Evolutionary conservation across 352 stramenopile genomes (phyloP).

Genomic region (Pythium coloratum): DNA sequence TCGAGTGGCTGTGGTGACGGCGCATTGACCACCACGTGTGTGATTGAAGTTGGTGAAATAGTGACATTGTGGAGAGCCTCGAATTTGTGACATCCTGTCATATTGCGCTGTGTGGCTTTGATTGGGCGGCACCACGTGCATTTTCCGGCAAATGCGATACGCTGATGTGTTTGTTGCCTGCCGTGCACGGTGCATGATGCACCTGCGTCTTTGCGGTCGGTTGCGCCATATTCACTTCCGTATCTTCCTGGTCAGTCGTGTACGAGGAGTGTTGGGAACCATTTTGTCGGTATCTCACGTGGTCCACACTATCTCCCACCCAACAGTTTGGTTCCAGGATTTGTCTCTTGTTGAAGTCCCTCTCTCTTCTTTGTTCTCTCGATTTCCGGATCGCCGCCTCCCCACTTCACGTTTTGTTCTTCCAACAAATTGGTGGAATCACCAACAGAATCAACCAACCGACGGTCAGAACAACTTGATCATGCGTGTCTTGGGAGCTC

Average conservation of each 20-base stretch:
- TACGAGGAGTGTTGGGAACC: no score
- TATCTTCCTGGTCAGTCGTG: no score
- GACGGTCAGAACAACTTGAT: neutral
- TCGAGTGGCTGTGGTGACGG: neutral
- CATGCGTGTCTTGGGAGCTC: slow-evolving; percentile 6
- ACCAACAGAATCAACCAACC: slow-evolving; percentile 5
- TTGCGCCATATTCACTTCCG: no score
- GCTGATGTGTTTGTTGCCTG: neutral
- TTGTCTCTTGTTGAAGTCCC: slow-evolving; percentile 28
- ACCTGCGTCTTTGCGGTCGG: neutral
- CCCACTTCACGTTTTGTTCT: slow-evolving; percentile 5
- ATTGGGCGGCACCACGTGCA: slow-evolving; percentile 2
- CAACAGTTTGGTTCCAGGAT: slow-evolving; percentile 5
- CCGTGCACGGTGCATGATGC: neutral
- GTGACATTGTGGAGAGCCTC: neutral
- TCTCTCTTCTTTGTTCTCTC: slow-evolving; percentile 19
- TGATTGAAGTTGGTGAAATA: neutral
- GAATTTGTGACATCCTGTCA: neutral
- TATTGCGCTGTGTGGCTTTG: neutral
- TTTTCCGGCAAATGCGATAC: neutral
- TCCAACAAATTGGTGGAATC: neutral
- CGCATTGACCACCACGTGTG: neutral
- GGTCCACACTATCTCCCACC: slow-evolving; percentile 9
- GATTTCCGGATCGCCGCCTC: slow-evolving; percentile 7
- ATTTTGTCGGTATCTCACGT: slow-evolving; percentile 5